Conservation (phyloP, 805 yeast genomes). For the Danielia reshetovae region DNA sequence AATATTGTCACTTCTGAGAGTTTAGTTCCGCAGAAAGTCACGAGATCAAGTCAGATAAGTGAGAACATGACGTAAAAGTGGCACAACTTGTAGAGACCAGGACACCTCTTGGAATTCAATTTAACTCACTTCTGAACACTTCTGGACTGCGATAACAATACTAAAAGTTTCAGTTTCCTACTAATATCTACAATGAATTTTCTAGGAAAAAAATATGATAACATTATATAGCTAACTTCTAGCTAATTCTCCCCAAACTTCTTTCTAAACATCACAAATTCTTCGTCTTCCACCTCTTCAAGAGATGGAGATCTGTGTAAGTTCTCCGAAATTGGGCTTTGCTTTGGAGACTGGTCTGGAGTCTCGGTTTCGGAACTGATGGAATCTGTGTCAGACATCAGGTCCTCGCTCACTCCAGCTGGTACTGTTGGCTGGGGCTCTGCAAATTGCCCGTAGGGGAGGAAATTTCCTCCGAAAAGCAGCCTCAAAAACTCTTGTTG, state of each 20-base stretch:
- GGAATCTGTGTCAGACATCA: slow-evolving; percentile 7
- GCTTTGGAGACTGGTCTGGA: neutral
- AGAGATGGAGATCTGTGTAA: slow-evolving; percentile 16
- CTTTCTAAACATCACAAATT: slow-evolving; percentile 37
- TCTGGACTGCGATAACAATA: no score
- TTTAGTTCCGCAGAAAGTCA: no score
- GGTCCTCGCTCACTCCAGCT: slow-evolving; percentile 1
- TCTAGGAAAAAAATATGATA: no score
- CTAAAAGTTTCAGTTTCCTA: no score
- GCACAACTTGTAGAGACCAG: no score
- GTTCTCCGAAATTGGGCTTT: slow-evolving; percentile 1
- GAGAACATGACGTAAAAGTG: slow-evolving; percentile 1
- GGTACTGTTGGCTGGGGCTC: neutral
- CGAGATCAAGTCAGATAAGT: no score
- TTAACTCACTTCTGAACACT: no score
- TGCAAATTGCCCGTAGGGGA: neutral
- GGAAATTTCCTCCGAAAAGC: slow-evolving; percentile 8
- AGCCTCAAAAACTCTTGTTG: slow-evolving; percentile 17
- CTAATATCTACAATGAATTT: no score
- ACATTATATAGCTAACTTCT: neutral
- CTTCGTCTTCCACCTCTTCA: slow-evolving; percentile 33
- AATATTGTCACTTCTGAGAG: no score
- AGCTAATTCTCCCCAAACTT: slow-evolving; percentile 23
- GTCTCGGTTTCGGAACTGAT: slow-evolving; percentile 7
- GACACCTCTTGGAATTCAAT: no score